Conservation (phyloP, 495 filamentous ascomycete species). For the Cryomyces minteri region DNA sequence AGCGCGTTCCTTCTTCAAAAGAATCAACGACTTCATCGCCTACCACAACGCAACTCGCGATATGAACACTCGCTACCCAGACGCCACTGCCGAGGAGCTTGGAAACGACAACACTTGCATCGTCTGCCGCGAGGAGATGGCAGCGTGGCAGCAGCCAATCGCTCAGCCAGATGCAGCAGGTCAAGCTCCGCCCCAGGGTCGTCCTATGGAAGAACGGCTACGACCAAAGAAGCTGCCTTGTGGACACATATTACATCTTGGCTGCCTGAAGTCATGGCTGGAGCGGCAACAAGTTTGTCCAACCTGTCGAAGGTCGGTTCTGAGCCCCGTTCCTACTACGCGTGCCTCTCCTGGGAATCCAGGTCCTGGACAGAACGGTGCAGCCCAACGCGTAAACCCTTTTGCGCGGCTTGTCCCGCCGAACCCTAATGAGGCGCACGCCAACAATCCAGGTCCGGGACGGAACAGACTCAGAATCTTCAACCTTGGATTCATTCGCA, state of each 20-base stretch:
- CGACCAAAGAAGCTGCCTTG: constrained; percentile 93
- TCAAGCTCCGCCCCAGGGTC: constrained; percentile 13
- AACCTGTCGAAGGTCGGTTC: constrained; percentile 74
- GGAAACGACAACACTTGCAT: constrained; percentile 82
- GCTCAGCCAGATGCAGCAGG: constrained; percentile 8
- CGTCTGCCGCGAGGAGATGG: constrained; percentile 95
- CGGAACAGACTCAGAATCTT: constrained; percentile 28
- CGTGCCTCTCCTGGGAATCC: neutral
- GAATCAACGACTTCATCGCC: constrained; percentile 68
- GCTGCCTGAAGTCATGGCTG: constrained; percentile 92
- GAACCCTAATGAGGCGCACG: constrained; percentile 13
- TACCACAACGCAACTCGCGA: constrained; percentile 79
- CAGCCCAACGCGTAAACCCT: constrained; percentile 1
- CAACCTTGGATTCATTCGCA: constrained; percentile 37
- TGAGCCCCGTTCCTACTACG: constrained; percentile 14
- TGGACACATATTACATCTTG: constrained; percentile 86
- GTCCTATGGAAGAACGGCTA: constrained; percentile 50
- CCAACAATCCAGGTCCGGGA: constrained; percentile 3
- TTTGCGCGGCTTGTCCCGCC: constrained; percentile 15
- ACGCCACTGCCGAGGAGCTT: constrained; percentile 79
- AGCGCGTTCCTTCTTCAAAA: constrained; percentile 71
- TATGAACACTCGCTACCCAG: constrained; percentile 83
- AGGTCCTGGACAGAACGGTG: neutral
- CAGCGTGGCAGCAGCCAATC: constrained; percentile 34
- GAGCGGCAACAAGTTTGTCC: constrained; percentile 96